These are phyloP conservation scores for Fonsecaea nubica DNA, from an alignment of 2,329 filamentous ascomycete species.

Conservation along the genomic window DNA sequence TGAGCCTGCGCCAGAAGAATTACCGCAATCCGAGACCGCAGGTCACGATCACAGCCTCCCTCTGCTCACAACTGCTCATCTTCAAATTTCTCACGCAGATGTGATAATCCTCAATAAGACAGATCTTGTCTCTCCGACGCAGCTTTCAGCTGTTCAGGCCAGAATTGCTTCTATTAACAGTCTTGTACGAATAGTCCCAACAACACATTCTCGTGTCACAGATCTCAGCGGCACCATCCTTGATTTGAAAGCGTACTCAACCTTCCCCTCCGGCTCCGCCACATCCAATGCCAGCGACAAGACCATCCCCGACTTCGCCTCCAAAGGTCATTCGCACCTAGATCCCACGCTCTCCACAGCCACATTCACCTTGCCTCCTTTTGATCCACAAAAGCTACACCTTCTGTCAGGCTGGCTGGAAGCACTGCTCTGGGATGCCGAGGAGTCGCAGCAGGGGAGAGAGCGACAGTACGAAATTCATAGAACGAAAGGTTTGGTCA, in stretches of 20 bases:
- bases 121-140: constrained; percentile 75
- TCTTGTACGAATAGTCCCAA: constrained; percentile 81
- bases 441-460: constrained; percentile 40
- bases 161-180: constrained; percentile 87
- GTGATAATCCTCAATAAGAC: constrained; percentile 94
- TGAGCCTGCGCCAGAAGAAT: constrained; percentile 60
- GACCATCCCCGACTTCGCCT: constrained; percentile 66
- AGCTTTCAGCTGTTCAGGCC: constrained; percentile 72
- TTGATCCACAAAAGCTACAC: constrained; percentile 65
- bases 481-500: constrained; percentile 79
- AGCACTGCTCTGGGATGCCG: constrained; percentile 76
- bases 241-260: constrained; percentile 91
- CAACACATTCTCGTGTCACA: constrained; percentile 78
- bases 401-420: constrained; percentile 81
- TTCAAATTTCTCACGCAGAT: constrained; percentile 96
- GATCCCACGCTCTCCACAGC: constrained; percentile 89
- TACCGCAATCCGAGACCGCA: constrained; percentile 53
- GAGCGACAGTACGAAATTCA: constrained; percentile 75
- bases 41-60: constrained; percentile 59
- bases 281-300: background rate
- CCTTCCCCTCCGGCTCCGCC: constrained; percentile 64
- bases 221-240: constrained; percentile 83
- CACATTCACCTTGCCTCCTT: constrained; percentile 69
- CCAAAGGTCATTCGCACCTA: constrained; percentile 85
- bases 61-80: constrained; percentile 86